A percentile compares a stretch with the other conserved stretches of the same genome.
phyloP scores from a whole-genome alignment of 179 eudicot genomes.

The Actinidia arguta region DNA sequence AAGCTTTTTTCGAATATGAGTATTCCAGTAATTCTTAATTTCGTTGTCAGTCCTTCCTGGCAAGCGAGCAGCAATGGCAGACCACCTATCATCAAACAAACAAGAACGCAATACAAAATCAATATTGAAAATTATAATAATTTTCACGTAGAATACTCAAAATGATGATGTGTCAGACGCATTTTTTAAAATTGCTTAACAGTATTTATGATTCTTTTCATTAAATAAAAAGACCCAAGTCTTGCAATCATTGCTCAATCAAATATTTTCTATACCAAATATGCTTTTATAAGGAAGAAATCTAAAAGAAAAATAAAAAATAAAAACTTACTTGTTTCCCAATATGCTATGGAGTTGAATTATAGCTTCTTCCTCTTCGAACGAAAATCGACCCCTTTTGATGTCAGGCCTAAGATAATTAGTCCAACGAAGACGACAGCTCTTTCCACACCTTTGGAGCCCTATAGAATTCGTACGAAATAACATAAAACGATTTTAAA shows the following conservation, averaged over 20 bases:
- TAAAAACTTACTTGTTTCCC: constrained; percentile 65
- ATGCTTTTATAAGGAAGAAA: background rate
- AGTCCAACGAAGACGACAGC: constrained; percentile 71
- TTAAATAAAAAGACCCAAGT: background rate
- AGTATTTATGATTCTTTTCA: background rate
- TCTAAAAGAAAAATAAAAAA: background rate
- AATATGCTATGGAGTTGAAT: constrained; percentile 55
- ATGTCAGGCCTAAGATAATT: constrained; percentile 69
- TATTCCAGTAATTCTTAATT: constrained; percentile 95
- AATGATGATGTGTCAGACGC: background rate
- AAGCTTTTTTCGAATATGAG: constrained; percentile 77
- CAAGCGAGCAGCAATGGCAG: constrained; percentile 89
- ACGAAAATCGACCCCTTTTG: constrained; percentile 56
- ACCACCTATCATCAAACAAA: constrained; percentile 70
- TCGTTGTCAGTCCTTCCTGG: constrained; percentile 96
- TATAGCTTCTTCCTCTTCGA: constrained; percentile 67
- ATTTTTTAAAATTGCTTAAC: background rate
- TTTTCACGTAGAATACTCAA: background rate
- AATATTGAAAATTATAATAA: no score
- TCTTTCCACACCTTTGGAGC: constrained; percentile 66
- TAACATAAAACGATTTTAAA: background rate
- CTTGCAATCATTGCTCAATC: background rate
- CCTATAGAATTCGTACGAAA: constrained; percentile 24
- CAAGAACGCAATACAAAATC: constrained; percentile 1
- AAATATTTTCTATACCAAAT: no score